Base-by-base conservation (phyloP, 2,329 filamentous ascomycete genomes). In the Lasiodiplodia sp. region DNA sequence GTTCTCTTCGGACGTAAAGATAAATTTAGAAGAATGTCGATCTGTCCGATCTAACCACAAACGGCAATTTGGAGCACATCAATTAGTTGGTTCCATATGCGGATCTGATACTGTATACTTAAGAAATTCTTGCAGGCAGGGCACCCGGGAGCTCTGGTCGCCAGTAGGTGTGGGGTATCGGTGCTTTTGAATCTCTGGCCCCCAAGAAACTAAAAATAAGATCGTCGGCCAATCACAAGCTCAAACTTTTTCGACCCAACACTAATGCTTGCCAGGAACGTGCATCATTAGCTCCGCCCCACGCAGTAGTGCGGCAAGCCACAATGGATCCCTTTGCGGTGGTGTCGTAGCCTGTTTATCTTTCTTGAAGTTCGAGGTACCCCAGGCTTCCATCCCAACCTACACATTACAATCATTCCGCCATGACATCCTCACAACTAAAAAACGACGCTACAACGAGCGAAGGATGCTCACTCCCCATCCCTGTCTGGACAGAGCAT, bases 281-380 rank as follows among this genome's bases (percentile, higher is more conserved):
- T 57, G 55, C 28, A 57, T 18, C 56, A 18, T 44, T 60, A 47
- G 56, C 37, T 40, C 56, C 37, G 56, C 56, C 56, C 56, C 56
- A 44, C 56, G 21, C 37, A 40, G 34, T 40, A 44, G 21, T 44
- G 37, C 56, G 14, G 34, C 37, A 44, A 60, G 56, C 56, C 34
- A 25, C 56, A 60, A 58, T 40, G 8, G 21, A 37, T 31, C 53
- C 18, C 7, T 25, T 47, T 3, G 28, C 55, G 31, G 55, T 21
- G 55, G 1, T 37, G 14, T 4, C 37, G 34, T 11, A 58, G 3
- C 56, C 21, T 2, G 25, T 34, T 4, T 44, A 23, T 60, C 56
- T 60, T 60, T 23, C 56, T 40, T 44, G 37, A 47, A 44, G 56
- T 40, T 44, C 12, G 56, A 60, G 34, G 37, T 40, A 16, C 21